Conservation (phyloP, 768 basidiomycete genomes). For the Pilatotrama ljubarskyi region DNA sequence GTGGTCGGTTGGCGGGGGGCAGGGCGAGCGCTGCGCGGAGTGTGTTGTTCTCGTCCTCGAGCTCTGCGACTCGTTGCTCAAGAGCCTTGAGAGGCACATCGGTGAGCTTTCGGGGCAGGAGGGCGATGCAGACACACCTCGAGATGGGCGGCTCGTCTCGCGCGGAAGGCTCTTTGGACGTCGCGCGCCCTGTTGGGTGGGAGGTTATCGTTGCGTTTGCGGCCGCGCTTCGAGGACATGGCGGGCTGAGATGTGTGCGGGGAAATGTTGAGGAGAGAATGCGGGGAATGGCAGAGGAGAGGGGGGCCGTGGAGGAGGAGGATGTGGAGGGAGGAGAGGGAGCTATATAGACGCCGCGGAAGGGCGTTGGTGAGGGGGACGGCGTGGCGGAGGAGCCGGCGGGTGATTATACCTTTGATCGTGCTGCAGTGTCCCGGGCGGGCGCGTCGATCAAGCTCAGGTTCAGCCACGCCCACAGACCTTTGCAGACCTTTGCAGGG, state of each 20-base stretch:
- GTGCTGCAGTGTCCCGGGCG: slow-evolving; percentile 15
- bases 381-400: slow-evolving; percentile 6
- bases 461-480: background rate
- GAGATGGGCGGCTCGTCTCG: slow-evolving; percentile 84
- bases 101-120: slow-evolving; percentile 19
- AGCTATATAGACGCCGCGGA: slow-evolving; percentile 30
- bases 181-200: slow-evolving; percentile 84
- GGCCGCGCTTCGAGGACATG: slow-evolving; percentile 87
- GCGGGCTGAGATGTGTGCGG: slow-evolving; percentile 8
- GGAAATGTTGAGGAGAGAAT: background rate
- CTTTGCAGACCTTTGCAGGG: too few species aligned
- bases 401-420: slow-evolving; percentile 14
- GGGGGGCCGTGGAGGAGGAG: slow-evolving; percentile 18
- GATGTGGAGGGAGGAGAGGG: slow-evolving; percentile 33
- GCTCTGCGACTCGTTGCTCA: slow-evolving; percentile 76
- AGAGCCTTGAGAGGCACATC: slow-evolving; percentile 54
- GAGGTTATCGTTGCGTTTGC: slow-evolving; percentile 79
- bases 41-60: slow-evolving; percentile 81
- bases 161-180: slow-evolving; percentile 87
- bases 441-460: slow-evolving; percentile 24
- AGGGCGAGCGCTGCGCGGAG: slow-evolving; percentile 72
- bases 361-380: slow-evolving; percentile 20
- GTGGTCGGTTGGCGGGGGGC: slow-evolving; percentile 68
- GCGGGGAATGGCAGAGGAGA: slow-evolving; percentile 23
- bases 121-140: slow-evolving; percentile 47